Evolutionary conservation across 164 flowering plant genomes (phyloP).

Genomic region (Magnolia kwangsiensis): DNA sequence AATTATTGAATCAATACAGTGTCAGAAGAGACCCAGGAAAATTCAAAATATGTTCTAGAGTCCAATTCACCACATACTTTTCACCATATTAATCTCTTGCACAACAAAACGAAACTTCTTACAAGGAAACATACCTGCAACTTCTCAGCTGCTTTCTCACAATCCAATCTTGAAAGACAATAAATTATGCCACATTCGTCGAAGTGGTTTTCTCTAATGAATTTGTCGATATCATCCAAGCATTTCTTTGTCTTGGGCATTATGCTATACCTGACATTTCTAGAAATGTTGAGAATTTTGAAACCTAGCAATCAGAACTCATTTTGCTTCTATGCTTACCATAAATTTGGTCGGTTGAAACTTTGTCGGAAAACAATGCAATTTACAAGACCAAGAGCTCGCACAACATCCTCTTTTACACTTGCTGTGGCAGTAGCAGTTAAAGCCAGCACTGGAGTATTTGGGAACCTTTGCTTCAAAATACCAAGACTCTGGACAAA

Average conservation of each 20-base stretch:
- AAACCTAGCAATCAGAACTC: not conserved
- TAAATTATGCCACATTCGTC: constrained; percentile 97
- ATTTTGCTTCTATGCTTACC: constrained; percentile 36
- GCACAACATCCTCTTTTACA: constrained; percentile 98
- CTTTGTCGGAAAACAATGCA: constrained; percentile 94
- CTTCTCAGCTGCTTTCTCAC: constrained; percentile 94
- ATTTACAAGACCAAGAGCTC: constrained; percentile 91
- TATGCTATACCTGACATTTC: constrained; percentile 69
- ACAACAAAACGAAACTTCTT: not conserved
- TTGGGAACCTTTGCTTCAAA: constrained; percentile 85
- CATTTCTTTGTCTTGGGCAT: constrained; percentile 90
- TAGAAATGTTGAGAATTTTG: constrained; percentile 3
- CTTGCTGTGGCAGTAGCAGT: constrained; percentile 98
- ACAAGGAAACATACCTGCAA: constrained; percentile 54
- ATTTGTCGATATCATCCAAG: constrained; percentile 87
- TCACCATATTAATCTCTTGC: not conserved
- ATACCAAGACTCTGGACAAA: constrained; percentile 85
- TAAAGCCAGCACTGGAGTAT: constrained; percentile 85
- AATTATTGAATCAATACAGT: too few species aligned
- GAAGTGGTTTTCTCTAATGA: constrained; percentile 75
- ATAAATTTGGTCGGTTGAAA: constrained; percentile 90
- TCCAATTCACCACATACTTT: not conserved
- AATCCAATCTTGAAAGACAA: constrained; percentile 97
- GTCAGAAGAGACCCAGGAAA: not conserved
- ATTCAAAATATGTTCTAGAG: not conserved